A percentile compares a stretch with the other conserved stretches of the same genome.
phyloP scores from a whole-genome alignment of 805 yeast species.

The Nematodospora valgi region DNA sequence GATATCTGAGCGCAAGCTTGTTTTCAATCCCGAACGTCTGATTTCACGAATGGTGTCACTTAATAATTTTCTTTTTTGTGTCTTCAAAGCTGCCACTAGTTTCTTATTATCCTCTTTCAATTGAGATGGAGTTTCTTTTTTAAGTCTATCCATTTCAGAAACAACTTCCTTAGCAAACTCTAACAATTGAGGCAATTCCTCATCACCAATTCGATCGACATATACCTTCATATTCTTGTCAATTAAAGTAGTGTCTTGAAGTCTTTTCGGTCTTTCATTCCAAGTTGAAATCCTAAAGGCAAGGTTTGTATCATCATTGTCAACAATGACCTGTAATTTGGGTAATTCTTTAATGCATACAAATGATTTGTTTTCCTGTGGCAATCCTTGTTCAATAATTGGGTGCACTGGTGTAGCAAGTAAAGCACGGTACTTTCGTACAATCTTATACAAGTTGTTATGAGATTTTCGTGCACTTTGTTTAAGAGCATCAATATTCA shows the following conservation, averaged over 20 bases:
- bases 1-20: conserved; percentile 63
- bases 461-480: conserved; percentile 94
- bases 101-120: conserved; percentile 75
- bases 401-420: conserved; percentile 49
- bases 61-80: conserved; percentile 76
- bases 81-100: conserved; percentile 58
- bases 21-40: conserved; percentile 70
- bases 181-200: conserved; percentile 46
- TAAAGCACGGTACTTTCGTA: conserved; percentile 73
- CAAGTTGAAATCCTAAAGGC: conserved; percentile 42
- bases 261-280: conserved; percentile 53
- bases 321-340: conserved; percentile 6
- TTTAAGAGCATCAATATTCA: conserved; percentile 86
- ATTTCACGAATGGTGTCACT: conserved; percentile 76
- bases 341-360: conserved; percentile 9
- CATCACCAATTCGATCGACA: conserved; percentile 27
- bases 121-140: conserved; percentile 72
- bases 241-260: conserved; percentile 50
- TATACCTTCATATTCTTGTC: conserved; percentile 55
- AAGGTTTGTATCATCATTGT: conserved; percentile 11
- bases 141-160: conserved; percentile 57
- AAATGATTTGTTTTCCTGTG: not conserved
- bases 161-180: conserved; percentile 54
- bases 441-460: conserved; percentile 73
- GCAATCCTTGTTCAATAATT: conserved; percentile 59